A percentile compares a stretch with the other conserved stretches of the same genome.
phyloP scores from a whole-genome alignment of 345 rosid genomes.

The Kandelia obovata region DNA sequence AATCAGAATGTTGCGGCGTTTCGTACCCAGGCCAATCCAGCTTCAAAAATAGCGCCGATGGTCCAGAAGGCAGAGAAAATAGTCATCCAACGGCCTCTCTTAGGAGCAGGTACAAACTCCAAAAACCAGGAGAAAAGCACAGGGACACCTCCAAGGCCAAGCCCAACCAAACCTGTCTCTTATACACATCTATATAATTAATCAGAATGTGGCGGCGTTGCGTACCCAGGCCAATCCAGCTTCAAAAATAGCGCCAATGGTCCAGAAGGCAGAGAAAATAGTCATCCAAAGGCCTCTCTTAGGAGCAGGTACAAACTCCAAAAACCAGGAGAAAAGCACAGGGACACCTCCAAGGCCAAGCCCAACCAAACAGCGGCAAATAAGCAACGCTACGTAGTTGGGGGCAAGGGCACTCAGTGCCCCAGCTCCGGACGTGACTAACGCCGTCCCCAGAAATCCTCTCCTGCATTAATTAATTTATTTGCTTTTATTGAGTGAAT shows the following conservation, averaged over 20 bases:
- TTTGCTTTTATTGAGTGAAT: too few relatives aligned
- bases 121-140: constrained; percentile 83
- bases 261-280: constrained; percentile 74
- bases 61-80: constrained; percentile 79
- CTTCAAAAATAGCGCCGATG: constrained; percentile 70
- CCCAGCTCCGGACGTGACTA: constrained; percentile 65
- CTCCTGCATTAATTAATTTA: constrained; percentile 38
- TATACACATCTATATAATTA: too few relatives aligned
- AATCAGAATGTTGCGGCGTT: background rate
- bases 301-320: constrained; percentile 84
- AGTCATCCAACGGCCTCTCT: constrained; percentile 85
- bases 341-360: constrained; percentile 89
- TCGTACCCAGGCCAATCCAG: constrained; percentile 54
- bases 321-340: constrained; percentile 79
- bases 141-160: constrained; percentile 88
- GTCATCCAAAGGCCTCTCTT: constrained; percentile 88
- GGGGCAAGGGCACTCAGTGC: constrained; percentile 68
- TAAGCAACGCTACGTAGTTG: constrained; percentile 49
- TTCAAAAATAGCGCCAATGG: constrained; percentile 69
- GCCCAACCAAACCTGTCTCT: constrained; percentile 80
- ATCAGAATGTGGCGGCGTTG: background rate
- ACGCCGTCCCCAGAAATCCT: constrained; percentile 73
- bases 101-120: constrained; percentile 84
- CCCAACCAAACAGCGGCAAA: constrained; percentile 71
- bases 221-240: constrained; percentile 60